phyloP scores from a whole-genome alignment of 495 filamentous ascomycete species.

The Podospora tetraspora region DNA sequence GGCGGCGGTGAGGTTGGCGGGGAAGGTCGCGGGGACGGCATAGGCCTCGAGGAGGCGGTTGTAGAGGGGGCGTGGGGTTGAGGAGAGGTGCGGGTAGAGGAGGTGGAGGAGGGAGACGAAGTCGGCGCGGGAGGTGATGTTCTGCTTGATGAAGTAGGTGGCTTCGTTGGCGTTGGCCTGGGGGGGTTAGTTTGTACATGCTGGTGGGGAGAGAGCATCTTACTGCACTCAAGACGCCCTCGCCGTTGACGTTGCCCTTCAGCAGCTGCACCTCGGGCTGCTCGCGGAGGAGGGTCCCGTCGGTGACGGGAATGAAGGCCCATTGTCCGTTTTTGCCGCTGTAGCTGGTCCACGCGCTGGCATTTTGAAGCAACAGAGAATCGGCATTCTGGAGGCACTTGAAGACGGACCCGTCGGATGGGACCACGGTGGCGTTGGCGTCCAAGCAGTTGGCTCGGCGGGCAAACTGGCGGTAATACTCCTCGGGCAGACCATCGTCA shows the following conservation, averaged over 20 bases:
- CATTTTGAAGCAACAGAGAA: slow-evolving; percentile 50
- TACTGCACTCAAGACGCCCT: slow-evolving; percentile 21
- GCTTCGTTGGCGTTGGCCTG: slow-evolving; percentile 29
- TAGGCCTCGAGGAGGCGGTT: slow-evolving; percentile 42
- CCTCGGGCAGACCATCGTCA: slow-evolving; percentile 45
- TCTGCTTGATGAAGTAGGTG: slow-evolving; percentile 45
- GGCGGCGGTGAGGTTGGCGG: slow-evolving; percentile 17
- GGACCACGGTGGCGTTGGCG: slow-evolving; percentile 12
- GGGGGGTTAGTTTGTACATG: neutral
- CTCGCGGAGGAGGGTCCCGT: slow-evolving; percentile 52
- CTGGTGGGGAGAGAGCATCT: neutral
- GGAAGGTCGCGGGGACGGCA: slow-evolving; percentile 31
- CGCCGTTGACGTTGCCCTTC: slow-evolving; percentile 36
- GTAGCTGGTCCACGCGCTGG: slow-evolving; percentile 46
- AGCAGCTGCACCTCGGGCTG: slow-evolving; percentile 51
- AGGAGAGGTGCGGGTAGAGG: slow-evolving; percentile 48
- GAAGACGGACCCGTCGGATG: slow-evolving; percentile 21
- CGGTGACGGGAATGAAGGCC: slow-evolving; percentile 60
- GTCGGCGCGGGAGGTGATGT: slow-evolving; percentile 41
- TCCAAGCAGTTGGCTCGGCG: slow-evolving; percentile 45
- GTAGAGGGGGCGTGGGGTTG: slow-evolving; percentile 34
- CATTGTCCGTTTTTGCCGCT: slow-evolving; percentile 43
- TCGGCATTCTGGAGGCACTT: slow-evolving; percentile 37
- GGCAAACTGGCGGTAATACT: slow-evolving; percentile 54
- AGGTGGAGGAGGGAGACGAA: slow-evolving; percentile 42